A percentile compares a stretch with the other conserved stretches of the same genome.
Conservation (phyloP, 768 basidiomycete species). For the Lepiota venenata region DNA sequence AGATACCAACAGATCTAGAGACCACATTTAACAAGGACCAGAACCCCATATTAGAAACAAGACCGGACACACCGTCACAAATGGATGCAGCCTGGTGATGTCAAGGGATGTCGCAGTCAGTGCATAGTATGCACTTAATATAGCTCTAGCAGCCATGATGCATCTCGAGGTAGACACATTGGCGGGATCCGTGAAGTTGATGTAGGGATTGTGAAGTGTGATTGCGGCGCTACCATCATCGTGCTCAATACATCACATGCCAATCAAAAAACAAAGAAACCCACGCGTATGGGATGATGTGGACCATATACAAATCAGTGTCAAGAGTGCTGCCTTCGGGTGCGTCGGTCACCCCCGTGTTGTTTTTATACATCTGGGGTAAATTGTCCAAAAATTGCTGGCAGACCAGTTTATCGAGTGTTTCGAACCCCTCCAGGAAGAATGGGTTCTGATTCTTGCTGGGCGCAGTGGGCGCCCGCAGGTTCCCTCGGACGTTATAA, state of each 20-base stretch:
- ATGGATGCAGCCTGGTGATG: constrained; percentile 76
- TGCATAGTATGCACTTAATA: constrained; percentile 72
- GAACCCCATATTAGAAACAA: constrained; percentile 2
- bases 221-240: constrained; percentile 65
- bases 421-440: constrained; percentile 59
- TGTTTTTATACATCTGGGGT: constrained; percentile 64
- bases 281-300: constrained; percentile 83
- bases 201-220: constrained; percentile 81
- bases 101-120: constrained; percentile 83
- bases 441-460: constrained; percentile 77
- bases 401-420: constrained; percentile 66
- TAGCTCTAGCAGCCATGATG: constrained; percentile 69
- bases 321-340: constrained; percentile 61
- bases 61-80: constrained; percentile 58
- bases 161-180: constrained; percentile 71
- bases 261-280: constrained; percentile 24
- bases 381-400: constrained; percentile 67
- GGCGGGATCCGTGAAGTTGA: constrained; percentile 67
- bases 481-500: constrained; percentile 73
- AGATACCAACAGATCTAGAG: constrained; percentile 87
- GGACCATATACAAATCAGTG: constrained; percentile 85
- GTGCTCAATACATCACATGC: constrained; percentile 4
- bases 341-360: constrained; percentile 56
- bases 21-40: constrained; percentile 12
- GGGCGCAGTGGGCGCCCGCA: constrained; percentile 62